phyloP scores from a whole-genome alignment of 306 rosid species.

The Spatholobus suberectus region DNA sequence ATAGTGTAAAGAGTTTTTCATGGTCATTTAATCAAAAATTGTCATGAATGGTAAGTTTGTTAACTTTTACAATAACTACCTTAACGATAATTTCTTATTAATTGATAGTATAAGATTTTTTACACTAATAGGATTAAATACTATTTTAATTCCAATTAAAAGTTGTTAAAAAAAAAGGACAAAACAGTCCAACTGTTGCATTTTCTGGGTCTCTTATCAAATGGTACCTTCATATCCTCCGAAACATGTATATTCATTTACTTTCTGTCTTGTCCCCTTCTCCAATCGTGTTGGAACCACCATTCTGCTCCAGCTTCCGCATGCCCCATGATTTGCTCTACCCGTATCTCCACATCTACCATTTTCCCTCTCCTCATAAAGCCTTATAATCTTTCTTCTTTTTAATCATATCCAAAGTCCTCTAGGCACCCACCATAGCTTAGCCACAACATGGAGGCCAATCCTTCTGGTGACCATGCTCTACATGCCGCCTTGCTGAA shows the following conservation, averaged over 20 bases:
- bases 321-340: background rate
- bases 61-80: too few species aligned
- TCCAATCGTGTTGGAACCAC: conserved; percentile 44
- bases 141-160: too few species aligned
- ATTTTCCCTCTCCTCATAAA: background rate
- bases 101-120: too few species aligned
- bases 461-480: conserved; percentile 18
- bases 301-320: conserved; percentile 33
- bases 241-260: background rate
- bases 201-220: too few species aligned
- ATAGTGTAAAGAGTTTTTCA: too few species aligned
- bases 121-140: too few species aligned
- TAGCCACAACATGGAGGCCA: conserved; percentile 41
- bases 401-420: background rate
- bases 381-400: background rate
- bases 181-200: too few species aligned
- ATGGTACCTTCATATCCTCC: background rate
- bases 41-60: too few species aligned
- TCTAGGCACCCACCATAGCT: background rate
- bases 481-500: conserved; percentile 40
- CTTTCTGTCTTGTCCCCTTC: background rate
- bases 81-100: too few species aligned
- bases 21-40: too few species aligned
- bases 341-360: background rate
- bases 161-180: too few species aligned